Conservation (phyloP, 495 filamentous ascomycete genomes). For the Jackrogersella minutella region DNA sequence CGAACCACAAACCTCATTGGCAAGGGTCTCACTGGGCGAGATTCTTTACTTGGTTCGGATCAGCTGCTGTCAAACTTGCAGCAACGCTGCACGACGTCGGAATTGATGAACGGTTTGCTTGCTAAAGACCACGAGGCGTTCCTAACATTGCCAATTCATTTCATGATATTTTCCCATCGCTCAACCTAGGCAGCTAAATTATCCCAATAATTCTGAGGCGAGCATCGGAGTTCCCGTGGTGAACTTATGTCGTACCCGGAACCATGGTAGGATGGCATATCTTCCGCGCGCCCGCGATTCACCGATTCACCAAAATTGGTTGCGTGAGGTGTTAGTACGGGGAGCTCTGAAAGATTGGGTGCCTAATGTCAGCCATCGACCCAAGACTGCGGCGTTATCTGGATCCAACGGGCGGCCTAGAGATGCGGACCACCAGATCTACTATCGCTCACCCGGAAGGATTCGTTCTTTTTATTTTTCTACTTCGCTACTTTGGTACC, state of each 20-base stretch:
- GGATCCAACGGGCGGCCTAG: constrained; percentile 43
- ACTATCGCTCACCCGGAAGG: constrained; percentile 3
- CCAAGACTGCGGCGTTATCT: constrained; percentile 47
- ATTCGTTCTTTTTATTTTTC: constrained; percentile 15
- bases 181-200: not conserved
- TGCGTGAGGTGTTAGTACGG: constrained; percentile 30
- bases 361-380: constrained; percentile 44
- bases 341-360: constrained; percentile 21
- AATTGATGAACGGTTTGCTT: constrained; percentile 34
- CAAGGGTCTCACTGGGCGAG: constrained; percentile 19
- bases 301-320: constrained; percentile 29
- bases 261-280: constrained; percentile 36
- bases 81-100: constrained; percentile 43
- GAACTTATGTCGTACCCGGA: constrained; percentile 31
- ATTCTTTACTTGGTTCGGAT: not conserved
- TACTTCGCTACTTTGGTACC: constrained; percentile 31
- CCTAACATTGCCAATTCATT: constrained; percentile 9
- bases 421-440: constrained; percentile 40
- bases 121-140: constrained; percentile 33
- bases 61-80: constrained; percentile 45
- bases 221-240: not conserved
- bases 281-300: constrained; percentile 37
- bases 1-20: not conserved
- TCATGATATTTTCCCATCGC: not conserved
- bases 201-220: constrained; percentile 8